Base-by-base conservation (phyloP, 192 early-diverging fungal species). In the Podila epicladia region DNA sequence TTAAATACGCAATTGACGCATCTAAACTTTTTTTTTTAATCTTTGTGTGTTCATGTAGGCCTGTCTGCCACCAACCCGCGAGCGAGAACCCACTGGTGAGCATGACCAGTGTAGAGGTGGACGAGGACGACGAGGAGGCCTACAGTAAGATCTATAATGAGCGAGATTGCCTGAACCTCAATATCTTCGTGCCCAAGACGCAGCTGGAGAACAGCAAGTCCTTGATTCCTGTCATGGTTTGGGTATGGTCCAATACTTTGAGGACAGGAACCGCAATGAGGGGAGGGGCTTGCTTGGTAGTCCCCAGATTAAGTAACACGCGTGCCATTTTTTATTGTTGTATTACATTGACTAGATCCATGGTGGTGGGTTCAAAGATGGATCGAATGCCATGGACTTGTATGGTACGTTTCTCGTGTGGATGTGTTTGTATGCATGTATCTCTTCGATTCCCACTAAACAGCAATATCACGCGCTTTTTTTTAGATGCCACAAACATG, bases 101-200 rank as follows among this genome's bases (percentile, higher is more conserved):
- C n/a, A 72, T 72, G 65, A 7, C 66, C 4, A 15, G n/a, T 22
- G 58, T 19, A 0, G 51, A 37, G n/a, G 60, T 68, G 24, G 76
- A 79, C 9, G 65, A 72, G 53, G 60, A 72, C 19, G 66, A 69
- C 19, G 65, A 72, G 13, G 70, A 79, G 24, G 60, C 38, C 4
- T 68, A 62, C 22, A 45, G 29, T 4, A 61, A 61, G 59, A 19
- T 61, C 12, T 71, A 64, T 32, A 76, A 45, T 33, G 82, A 83
- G 49, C 64, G 67, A 20, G 82, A 87, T 64, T 89, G 87, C 61
- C 73, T 89, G 32, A 87, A 84, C 55, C 45, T 86, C 20, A 87
- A 89, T 65, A 74, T 89, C 22, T 84, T 72, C 58, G 57, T 74
- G 13, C 87, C 87, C 48, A 48, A 24, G 20, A 50, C 8, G 0